Base-by-base conservation (phyloP, 139 green algal genomes). In the Chlorella ohadii region DNA sequence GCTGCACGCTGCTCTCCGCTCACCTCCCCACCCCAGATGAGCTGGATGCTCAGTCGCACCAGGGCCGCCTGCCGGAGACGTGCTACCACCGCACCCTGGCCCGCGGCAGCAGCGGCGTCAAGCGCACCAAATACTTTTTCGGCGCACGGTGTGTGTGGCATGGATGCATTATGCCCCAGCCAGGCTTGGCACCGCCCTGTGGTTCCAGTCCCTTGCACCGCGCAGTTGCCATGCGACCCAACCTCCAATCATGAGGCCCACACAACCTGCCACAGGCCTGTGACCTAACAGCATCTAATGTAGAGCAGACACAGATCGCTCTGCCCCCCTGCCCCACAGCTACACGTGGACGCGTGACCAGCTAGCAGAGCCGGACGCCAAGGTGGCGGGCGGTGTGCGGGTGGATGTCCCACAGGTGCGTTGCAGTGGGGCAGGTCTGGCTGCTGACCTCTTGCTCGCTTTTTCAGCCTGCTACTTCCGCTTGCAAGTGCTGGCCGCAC, bases 51-150 rank as follows among this genome's bases (percentile, higher is more conserved):
- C 57, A 77, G n/a, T 81, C 86, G 1, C 17, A 22, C 4, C 34
- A 34, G 1, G 84, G 87, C 1, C 39, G 73, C 72, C 87, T 94
- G 70, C 93, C 92, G 11, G 34, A 88, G 34, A 63, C 85, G 11
- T 93, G 92, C 84, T 91, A 85, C 71, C 91, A 95, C 73, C 38
- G 57, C n/a, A 91, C 86, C 27, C 17, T 68, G 20, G 82, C 78
- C 23, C 83, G 51, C 0, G 84, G 72, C n/a, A 89, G 88, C 25
- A 41, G 11, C n/a, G n/a, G n/a, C 3, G 73, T 91, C 4, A 95
- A 93, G 86, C 81, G 93, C 17, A 96, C 93, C 71, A 96, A 96
- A 87, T 89, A 90, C 72, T 96, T 96, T 74, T 96, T 96, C 61
- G 93, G 93, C 1, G 91, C 91, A 13, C 82, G 91, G 86, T 82